Conservation (phyloP, 2,329 filamentous ascomycete species). For the Trichoderma polysporum region DNA sequence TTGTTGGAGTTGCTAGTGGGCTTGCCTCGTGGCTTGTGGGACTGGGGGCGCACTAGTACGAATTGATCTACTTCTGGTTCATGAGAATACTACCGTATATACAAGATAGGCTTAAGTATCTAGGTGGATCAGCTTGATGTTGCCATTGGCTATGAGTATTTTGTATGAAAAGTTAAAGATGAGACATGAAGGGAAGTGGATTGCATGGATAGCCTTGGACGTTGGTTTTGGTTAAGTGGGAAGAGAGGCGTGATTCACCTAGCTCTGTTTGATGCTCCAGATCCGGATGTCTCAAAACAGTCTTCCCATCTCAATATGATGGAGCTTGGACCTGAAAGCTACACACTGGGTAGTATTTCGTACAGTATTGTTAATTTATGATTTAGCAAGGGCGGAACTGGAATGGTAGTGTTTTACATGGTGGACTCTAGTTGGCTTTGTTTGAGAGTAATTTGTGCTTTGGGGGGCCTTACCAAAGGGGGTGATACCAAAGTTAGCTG, state of each 20-base stretch:
- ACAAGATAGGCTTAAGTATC: too few species aligned
- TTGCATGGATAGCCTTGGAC: too few species aligned
- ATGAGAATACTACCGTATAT: neutral
- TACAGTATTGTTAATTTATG: neutral
- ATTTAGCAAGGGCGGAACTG: neutral
- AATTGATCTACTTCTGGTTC: neutral
- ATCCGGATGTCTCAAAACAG: neutral
- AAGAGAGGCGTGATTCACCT: neutral
- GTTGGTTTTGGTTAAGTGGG: neutral
- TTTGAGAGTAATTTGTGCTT: neutral
- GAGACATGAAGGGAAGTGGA: neutral
- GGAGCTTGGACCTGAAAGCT: neutral
- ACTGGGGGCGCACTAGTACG: neutral
- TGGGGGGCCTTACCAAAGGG: neutral
- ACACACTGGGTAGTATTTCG: too few species aligned
- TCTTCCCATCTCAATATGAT: neutral
- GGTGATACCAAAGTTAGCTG: neutral
- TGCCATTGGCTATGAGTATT: too few species aligned
- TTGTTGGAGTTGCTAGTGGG: neutral
- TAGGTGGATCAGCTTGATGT: too few species aligned
- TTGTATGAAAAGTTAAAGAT: too few species aligned
- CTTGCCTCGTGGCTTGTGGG: conserved; percentile 12
- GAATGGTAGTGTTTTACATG: neutral
- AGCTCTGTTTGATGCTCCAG: neutral
- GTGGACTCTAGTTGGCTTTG: neutral